Percentiles rank a stretch among this genome's conserved stretches.
Evolutionary conservation across 352 stramenopile genomes (phyloP).

Genomic region (Hyaloperonospora brassicae): DNA sequence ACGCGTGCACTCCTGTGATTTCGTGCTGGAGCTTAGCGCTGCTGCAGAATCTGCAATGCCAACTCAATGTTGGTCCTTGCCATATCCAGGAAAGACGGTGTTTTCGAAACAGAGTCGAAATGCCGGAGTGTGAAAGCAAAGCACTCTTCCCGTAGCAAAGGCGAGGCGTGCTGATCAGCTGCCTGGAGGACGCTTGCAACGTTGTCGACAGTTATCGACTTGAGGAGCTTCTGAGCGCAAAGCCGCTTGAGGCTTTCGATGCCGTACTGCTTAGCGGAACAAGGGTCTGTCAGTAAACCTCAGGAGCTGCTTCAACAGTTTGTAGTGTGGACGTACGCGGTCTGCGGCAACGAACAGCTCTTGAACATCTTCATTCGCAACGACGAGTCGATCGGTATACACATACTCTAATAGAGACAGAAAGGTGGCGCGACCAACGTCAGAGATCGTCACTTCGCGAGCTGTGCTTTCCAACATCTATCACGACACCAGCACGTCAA

Average conservation of each 20-base stretch:
- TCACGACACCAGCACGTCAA: slow-evolving; percentile 4
- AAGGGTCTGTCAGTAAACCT: slow-evolving; percentile 1
- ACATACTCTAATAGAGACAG: slow-evolving; percentile 92
- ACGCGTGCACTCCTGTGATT: too few species aligned
- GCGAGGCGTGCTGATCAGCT: slow-evolving; percentile 91
- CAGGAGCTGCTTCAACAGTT: not conserved
- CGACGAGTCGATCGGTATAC: slow-evolving; percentile 91
- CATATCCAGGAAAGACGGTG: slow-evolving; percentile 94
- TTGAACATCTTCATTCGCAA: slow-evolving; percentile 81
- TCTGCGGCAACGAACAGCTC: slow-evolving; percentile 91
- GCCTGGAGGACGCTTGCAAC: slow-evolving; percentile 93
- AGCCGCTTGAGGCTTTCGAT: slow-evolving; percentile 84
- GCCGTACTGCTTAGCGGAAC: slow-evolving; percentile 43
- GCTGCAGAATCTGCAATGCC: slow-evolving; percentile 1
- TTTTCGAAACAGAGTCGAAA: slow-evolving; percentile 97
- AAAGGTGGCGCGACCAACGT: slow-evolving; percentile 88
- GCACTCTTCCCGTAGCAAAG: slow-evolving; percentile 89
- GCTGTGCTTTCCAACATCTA: slow-evolving; percentile 88
- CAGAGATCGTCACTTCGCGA: slow-evolving; percentile 84
- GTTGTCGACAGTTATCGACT: slow-evolving; percentile 92
- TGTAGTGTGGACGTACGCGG: slow-evolving; percentile 28
- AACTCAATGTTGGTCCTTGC: slow-evolving; percentile 80
- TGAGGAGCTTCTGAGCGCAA: slow-evolving; percentile 92
- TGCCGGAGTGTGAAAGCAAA: slow-evolving; percentile 95
- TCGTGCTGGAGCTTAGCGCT: not conserved